Percentiles rank a stretch among this genome's conserved stretches.
phyloP scores from a whole-genome alignment of 345 rosid genomes.

The Eucalyptus sp. region DNA sequence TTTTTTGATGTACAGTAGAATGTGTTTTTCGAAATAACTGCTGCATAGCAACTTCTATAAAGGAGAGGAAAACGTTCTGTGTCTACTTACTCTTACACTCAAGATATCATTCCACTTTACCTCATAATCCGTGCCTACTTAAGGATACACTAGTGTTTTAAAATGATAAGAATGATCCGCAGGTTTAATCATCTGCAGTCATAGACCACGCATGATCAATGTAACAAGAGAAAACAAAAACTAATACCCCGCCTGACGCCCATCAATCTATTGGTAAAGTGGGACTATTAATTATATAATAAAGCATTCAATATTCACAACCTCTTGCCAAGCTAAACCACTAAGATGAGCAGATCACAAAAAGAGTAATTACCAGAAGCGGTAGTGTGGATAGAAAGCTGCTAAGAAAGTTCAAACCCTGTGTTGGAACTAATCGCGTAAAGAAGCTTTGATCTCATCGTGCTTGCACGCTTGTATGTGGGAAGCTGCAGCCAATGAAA shows the following conservation, averaged over 20 bases:
- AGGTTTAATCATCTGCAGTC: not conserved
- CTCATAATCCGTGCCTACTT: not conserved
- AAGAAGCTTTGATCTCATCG: constrained; percentile 82
- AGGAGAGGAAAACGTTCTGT: not conserved
- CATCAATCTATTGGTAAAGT: not conserved
- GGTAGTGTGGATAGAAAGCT: not conserved
- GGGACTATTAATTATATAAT: not conserved
- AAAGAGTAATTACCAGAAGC: constrained; percentile 4
- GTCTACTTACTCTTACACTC: not conserved
- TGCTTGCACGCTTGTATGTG: constrained; percentile 78
- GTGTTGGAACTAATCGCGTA: constrained; percentile 93
- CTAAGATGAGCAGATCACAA: not conserved
- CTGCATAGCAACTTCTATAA: not conserved
- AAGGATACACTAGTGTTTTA: not conserved
- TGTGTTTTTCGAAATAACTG: not conserved
- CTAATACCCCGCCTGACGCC: not conserved
- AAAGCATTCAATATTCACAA: not conserved
- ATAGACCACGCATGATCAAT: not conserved
- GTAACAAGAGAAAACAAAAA: not conserved
- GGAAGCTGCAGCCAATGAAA: constrained; percentile 65
- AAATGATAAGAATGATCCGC: not conserved
- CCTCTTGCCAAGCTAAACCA: not conserved
- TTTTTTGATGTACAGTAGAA: not conserved
- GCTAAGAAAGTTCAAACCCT: constrained; percentile 94
- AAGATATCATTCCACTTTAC: not conserved